Base-by-base conservation (phyloP, 2,329 filamentous ascomycete species). In the Grosmannia penicillata region DNA sequence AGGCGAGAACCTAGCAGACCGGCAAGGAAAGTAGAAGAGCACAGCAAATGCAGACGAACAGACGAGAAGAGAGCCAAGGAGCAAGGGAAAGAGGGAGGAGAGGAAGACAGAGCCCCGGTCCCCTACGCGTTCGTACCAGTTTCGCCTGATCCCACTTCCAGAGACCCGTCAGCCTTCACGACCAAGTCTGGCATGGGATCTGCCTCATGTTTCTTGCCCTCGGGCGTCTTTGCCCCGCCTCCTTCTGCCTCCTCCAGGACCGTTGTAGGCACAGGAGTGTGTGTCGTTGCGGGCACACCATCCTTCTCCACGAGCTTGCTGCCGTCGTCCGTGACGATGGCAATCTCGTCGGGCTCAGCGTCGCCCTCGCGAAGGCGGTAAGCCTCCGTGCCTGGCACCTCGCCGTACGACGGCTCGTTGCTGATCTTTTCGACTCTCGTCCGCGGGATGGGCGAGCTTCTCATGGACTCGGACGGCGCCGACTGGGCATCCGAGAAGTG, bases 401-500 rank as follows among this genome's bases (percentile, higher is more conserved):
- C 71, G 43, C 72, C 74, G 47, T 77, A 67, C 29, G 70, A 66
- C 13, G 67, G 63, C 51, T 69, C 63, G 47, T 72, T 61, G 50
- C 72, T 67, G 41, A 75, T 61, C 56, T 66, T 72, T 51, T 77
- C 71, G 25, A 76, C 64, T 38, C 70, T 58, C 19, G 70, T 74
- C 44, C 61, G 66, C n/a, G 72, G 74, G 38, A 75, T 66, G 17
- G 72, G 68, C 13, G 69, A 70, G 44, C 52, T 56, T 29, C 55
- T 40, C 22, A 57, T 8, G 58, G 61, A 52, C 56, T 69, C 47
- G 49, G 56, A 41, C 52, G 61, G 40, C 19, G 56, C 66, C 25
- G 73, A 76, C 39, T 70, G 70, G 25, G 76, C 75, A 53, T 81
- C 76, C 36, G 72, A 78, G 55, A 78, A 81, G 57, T 80, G 76